Percentiles rank a stretch among this genome's conserved stretches.
phyloP scores from a whole-genome alignment of 2,329 filamentous ascomycete genomes.

The Saccharata proteae region DNA sequence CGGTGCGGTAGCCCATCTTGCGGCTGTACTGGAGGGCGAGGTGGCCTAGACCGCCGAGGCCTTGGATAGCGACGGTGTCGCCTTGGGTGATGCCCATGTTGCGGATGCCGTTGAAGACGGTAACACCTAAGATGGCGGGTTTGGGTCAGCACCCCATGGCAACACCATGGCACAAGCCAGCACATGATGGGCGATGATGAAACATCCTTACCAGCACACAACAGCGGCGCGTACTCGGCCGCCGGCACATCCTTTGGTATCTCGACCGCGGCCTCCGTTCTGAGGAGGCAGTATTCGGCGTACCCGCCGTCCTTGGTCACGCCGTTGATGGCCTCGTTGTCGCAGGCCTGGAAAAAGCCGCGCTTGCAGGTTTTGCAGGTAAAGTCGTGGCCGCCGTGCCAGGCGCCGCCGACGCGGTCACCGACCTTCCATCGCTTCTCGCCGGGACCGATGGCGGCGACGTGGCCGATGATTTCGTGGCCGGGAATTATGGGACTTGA shows the following conservation, averaged over 20 bases:
- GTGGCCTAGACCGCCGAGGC: constrained; percentile 42
- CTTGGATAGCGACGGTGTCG: constrained; percentile 38
- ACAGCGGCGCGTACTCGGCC: constrained; percentile 33
- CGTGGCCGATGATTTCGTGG: constrained; percentile 59
- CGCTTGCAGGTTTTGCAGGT: constrained; percentile 52
- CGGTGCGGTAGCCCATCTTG: constrained; percentile 40
- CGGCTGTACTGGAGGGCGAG: constrained; percentile 41
- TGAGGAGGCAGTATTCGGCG: constrained; percentile 50
- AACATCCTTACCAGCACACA: constrained; percentile 24
- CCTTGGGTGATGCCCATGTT: constrained; percentile 35
- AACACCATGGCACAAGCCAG: too few species aligned
- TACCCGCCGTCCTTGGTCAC: constrained; percentile 55
- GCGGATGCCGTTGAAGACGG: constrained; percentile 40
- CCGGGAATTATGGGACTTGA: constrained; percentile 47
- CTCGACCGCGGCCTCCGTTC: constrained; percentile 47
- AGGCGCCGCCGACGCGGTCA: constrained; percentile 49
- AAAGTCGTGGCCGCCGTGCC: constrained; percentile 56
- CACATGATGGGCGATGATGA: background rate
- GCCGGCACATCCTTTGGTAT: constrained; percentile 37
- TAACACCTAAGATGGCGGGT: constrained; percentile 31
- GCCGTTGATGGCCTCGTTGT: constrained; percentile 51
- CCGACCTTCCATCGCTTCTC: constrained; percentile 50
- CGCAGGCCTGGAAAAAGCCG: constrained; percentile 57
- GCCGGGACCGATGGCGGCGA: constrained; percentile 47
- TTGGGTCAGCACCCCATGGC: background rate